Evolutionary conservation across 1,284 basidiomycete genomes (phyloP).

Genomic region (Fomes fomentarius): DNA sequence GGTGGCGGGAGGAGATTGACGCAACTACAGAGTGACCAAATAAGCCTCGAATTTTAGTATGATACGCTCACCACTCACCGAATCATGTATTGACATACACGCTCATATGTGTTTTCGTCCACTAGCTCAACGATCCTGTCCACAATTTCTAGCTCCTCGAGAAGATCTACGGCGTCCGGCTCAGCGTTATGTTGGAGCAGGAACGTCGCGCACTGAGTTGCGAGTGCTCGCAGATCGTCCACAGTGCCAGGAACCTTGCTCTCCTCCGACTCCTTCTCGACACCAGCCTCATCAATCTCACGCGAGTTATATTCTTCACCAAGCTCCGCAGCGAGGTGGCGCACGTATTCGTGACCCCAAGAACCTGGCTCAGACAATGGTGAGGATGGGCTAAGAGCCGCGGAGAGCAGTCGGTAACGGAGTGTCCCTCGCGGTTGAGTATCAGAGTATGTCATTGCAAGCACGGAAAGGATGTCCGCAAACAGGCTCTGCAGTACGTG

Average conservation of each 20-base stretch:
- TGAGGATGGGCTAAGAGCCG: slow-evolving; percentile 65
- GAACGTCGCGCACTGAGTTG: slow-evolving; percentile 89
- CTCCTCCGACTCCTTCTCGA: slow-evolving; percentile 35
- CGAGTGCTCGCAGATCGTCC: slow-evolving; percentile 80
- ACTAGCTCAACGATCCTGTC: slow-evolving; percentile 77
- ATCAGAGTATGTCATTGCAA: slow-evolving; percentile 99
- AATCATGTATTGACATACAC: slow-evolving; percentile 99
- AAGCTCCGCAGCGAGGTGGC: slow-evolving; percentile 95
- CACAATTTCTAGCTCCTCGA: slow-evolving; percentile 95
- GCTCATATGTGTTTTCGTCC: slow-evolving; percentile 86
- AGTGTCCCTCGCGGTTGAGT: slow-evolving; percentile 94
- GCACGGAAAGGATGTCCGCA: slow-evolving; percentile 97
- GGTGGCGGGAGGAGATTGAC: slow-evolving; percentile 92
- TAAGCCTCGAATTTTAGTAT: background rate
- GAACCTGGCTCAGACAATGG: slow-evolving; percentile 86
- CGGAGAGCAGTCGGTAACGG: slow-evolving; percentile 85
- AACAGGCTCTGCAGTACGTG: slow-evolving; percentile 77
- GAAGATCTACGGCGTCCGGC: slow-evolving; percentile 95
- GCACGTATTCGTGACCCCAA: slow-evolving; percentile 99
- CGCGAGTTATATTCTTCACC: slow-evolving; percentile 89
- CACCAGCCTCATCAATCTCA: slow-evolving; percentile 43
- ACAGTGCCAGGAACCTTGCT: slow-evolving; percentile 50
- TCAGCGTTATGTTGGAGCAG: slow-evolving; percentile 96
- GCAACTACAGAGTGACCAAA: slow-evolving; percentile 62
- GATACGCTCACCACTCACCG: slow-evolving; percentile 59